Base-by-base conservation (phyloP, 768 basidiomycete species). In the Kwoniella sp. region DNA sequence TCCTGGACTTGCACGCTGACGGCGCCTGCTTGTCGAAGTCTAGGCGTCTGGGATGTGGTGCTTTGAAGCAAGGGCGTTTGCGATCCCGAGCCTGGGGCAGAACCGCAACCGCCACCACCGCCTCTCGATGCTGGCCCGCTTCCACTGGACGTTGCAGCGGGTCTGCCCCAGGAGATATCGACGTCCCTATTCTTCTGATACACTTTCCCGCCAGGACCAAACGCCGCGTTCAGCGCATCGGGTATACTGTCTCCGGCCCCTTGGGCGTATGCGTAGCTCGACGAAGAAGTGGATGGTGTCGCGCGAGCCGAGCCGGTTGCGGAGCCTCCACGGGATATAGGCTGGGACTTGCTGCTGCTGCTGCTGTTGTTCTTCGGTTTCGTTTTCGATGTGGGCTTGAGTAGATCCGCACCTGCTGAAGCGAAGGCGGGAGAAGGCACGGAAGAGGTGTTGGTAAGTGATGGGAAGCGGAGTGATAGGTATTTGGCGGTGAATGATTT, bases 151-250 rank as follows among this genome's bases (percentile, higher is more conserved):
- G 53, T 26, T 26, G 26, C 28, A 25, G 17, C 29, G 15, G 41
- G 1, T 37, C 56, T 9, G 13, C 63, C 55, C 61, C 61, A 67
- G 22, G 50, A 29, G n/a, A 63, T 59, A 48, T 73, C 74, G 15
- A 67, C 70, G 54, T 70, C 72, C 38, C 68, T 38, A 41, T 74
- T 73, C 66, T 78, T 79, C 63, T 73, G 67, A 55, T 79, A 79
- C 11, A 78, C 60, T 54, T 71, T 74, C 13, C 73, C 77, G 28
- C 63, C 67, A 20, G 67, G 67, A 7, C 77, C 77, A 50, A 77
- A 77, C 3, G 72, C 73, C 15, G 52, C 62, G 48, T 63, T 57
- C 11, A 78, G 50, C 15, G 68, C 70, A n/a, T 72, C 67, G 0
- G 68, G 63, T 26, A 59, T 64, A 29, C 56, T 38, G 20, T 53